Percentiles rank a stretch among this genome's conserved stretches.
These are phyloP conservation scores for Rhizopogon hawkerae DNA, from an alignment of 1,284 basidiomycete species.

Conservation along the genomic window DNA sequence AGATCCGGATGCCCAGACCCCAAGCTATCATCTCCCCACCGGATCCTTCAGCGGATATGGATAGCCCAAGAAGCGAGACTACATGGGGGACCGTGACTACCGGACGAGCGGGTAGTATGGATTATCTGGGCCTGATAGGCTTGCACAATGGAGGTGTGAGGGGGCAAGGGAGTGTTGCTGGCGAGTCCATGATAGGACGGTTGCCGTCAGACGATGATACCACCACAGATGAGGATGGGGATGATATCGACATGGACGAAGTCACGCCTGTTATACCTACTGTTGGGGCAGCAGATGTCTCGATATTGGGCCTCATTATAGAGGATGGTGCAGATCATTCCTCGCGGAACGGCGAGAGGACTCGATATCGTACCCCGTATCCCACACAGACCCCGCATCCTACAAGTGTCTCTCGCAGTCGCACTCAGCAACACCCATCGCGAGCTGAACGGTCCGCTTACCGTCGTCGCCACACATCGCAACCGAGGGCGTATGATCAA, in stretches of 20 bases:
- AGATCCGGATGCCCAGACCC: conserved; percentile 1
- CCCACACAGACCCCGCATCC: conserved; percentile 12
- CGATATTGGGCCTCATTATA: conserved; percentile 24
- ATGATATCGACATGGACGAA: conserved; percentile 6
- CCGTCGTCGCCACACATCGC: conserved; percentile 17
- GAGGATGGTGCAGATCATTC: conserved; percentile 19
- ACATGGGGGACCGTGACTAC: conserved; percentile 26
- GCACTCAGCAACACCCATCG: conserved; percentile 14
- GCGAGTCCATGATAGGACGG: conserved; percentile 15
- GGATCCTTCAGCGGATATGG: conserved; percentile 10
- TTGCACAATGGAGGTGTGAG: conserved; percentile 25
- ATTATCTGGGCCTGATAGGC: conserved; percentile 24
- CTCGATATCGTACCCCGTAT: conserved; percentile 16
- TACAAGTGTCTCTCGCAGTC: conserved; percentile 14
- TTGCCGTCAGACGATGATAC: conserved; percentile 9
- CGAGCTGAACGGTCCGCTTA: conserved; percentile 17
- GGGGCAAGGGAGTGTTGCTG: conserved; percentile 16
- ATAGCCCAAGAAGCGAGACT: conserved; percentile 26
- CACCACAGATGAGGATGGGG: conserved; percentile 11
- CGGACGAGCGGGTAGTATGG: conserved; percentile 19
- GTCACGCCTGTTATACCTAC: conserved; percentile 17
- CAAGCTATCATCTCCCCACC: conserved; percentile 12
- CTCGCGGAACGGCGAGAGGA: conserved; percentile 11
- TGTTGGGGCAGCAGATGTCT: conserved; percentile 14
- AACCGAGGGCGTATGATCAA: conserved; percentile 10